Evolutionary conservation across 2,329 filamentous ascomycete genomes (phyloP).

Genomic region (Diplocarpon mali): DNA sequence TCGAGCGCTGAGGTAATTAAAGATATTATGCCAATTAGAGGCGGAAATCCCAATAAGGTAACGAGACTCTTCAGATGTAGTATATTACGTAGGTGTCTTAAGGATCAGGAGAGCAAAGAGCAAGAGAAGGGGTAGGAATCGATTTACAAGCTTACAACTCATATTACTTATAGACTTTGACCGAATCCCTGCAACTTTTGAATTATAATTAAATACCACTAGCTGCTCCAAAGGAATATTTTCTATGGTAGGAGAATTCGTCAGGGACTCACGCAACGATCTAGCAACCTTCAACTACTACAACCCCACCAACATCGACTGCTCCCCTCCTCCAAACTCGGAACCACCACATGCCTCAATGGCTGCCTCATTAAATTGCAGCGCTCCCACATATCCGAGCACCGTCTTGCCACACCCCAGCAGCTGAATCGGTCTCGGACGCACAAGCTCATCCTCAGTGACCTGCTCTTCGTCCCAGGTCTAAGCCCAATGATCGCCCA

Average conservation of each 20-base stretch:
- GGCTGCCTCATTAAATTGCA: neutral
- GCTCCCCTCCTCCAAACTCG: neutral
- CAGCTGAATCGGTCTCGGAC: neutral
- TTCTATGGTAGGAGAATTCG: neutral
- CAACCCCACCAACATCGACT: slow-evolving; percentile 2
- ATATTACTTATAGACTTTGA: slow-evolving; percentile 7
- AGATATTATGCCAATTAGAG: neutral
- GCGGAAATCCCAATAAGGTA: neutral
- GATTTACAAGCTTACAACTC: slow-evolving; percentile 5
- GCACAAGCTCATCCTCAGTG: neutral
- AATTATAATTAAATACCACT: neutral
- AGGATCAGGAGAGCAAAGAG: neutral
- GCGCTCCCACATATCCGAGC: neutral
- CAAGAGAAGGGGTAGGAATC: slow-evolving; percentile 6
- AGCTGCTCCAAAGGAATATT: too few relatives aligned
- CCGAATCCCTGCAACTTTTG: slow-evolving; percentile 2
- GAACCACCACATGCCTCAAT: neutral
- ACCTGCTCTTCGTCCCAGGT: neutral
- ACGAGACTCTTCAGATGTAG: neutral
- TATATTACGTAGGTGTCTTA: neutral
- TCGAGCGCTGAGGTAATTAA: slow-evolving; percentile 9
- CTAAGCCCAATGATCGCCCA: neutral
- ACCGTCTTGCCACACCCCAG: neutral
- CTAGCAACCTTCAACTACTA: slow-evolving; percentile 10
- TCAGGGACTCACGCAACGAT: slow-evolving; percentile 7